phyloP scores from a whole-genome alignment of 2,329 filamentous ascomycete genomes.

The Hymenoscyphus fraxineus region DNA sequence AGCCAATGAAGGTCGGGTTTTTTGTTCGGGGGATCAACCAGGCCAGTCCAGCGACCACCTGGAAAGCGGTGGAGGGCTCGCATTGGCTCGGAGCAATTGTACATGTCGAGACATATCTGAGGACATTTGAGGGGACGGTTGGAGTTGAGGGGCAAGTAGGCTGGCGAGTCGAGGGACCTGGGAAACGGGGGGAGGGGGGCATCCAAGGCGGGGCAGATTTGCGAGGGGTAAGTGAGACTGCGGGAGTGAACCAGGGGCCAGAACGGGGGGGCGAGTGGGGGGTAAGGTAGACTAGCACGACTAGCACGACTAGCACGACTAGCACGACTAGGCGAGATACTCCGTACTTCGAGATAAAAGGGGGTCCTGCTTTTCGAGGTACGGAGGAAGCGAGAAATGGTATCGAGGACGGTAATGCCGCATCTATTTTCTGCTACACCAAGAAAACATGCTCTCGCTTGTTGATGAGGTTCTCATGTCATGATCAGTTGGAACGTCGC shows the following conservation, averaged over 20 bases:
- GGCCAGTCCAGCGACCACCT: background rate
- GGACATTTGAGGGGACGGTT: background rate
- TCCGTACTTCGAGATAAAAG: background rate
- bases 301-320: background rate
- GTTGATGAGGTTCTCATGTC: too few relatives aligned
- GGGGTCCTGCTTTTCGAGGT: background rate
- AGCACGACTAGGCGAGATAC: background rate
- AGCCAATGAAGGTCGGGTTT: background rate
- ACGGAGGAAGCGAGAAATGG: background rate
- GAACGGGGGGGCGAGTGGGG: background rate
- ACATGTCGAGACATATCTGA: background rate
- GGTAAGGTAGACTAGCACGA: background rate
- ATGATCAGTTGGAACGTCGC: too few relatives aligned
- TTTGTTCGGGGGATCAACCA: conserved; percentile 4
- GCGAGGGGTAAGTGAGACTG: background rate
- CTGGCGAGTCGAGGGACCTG: background rate
- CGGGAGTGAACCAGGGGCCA: background rate
- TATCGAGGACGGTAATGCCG: background rate
- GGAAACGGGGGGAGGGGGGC: background rate
- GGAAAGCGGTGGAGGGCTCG: background rate
- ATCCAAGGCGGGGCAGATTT: background rate
- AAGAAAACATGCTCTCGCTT: background rate
- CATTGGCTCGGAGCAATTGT: background rate
- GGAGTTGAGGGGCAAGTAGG: conserved; percentile 1
- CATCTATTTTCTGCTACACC: background rate